Percentiles rank a stretch among this genome's conserved stretches.
Evolutionary conservation across 805 yeast species (phyloP).

Genomic region (Cyberlindnera suaveolens): DNA sequence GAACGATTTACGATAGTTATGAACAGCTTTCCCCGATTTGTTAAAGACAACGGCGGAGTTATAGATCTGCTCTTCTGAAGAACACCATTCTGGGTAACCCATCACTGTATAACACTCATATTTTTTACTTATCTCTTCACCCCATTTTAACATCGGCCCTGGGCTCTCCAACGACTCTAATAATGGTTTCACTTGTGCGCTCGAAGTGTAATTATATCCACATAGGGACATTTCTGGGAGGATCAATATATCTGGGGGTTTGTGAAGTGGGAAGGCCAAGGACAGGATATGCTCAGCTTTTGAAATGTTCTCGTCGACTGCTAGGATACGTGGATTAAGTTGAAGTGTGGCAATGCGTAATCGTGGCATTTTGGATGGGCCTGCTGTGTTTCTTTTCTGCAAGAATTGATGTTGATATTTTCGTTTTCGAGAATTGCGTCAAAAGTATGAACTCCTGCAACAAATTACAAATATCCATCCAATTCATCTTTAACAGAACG

Average conservation of each 20-base stretch:
- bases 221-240: constrained; percentile 83
- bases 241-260: constrained; percentile 57
- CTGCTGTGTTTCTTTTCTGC: too few relatives aligned
- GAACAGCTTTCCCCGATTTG: constrained; percentile 50
- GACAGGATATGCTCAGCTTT: constrained; percentile 33
- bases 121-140: constrained; percentile 41
- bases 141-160: constrained; percentile 53
- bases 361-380: constrained; percentile 9
- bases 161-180: constrained; percentile 38
- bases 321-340: constrained; percentile 58
- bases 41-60: constrained; percentile 67
- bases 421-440: too few relatives aligned
- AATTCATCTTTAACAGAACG: too few relatives aligned
- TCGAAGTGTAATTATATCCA: constrained; percentile 63
- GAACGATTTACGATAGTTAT: constrained; percentile 71
- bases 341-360: constrained; percentile 62
- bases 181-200: constrained; percentile 46
- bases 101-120: constrained; percentile 61
- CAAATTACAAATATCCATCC: too few relatives aligned
- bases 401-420: too few relatives aligned
- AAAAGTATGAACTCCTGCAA: too few relatives aligned
- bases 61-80: constrained; percentile 32
- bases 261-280: constrained; percentile 17
- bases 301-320: constrained; percentile 44
- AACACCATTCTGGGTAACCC: constrained; percentile 69